These are phyloP conservation scores for Inga oerstediana DNA, from an alignment of 306 rosid genomes.

Conservation along the genomic window DNA sequence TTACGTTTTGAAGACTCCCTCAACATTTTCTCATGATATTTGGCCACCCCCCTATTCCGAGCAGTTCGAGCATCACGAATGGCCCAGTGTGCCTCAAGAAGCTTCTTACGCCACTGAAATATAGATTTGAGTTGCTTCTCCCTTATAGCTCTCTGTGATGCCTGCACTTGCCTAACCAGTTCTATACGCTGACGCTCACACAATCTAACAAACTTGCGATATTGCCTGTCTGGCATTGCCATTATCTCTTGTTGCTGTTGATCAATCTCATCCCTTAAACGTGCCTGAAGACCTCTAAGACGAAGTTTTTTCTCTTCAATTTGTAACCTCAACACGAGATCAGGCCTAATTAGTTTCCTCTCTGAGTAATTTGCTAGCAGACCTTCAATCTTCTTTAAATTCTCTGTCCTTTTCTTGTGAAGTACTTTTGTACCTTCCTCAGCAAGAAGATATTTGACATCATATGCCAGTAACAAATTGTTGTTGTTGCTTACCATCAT, in stretches of 20 bases:
- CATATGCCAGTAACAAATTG: conserved; percentile 85
- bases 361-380: conserved; percentile 79
- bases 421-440: conserved; percentile 91
- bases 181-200: conserved; percentile 98
- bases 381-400: conserved; percentile 88
- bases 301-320: conserved; percentile 96
- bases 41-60: conserved; percentile 97
- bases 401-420: conserved; percentile 79
- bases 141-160: conserved; percentile 85
- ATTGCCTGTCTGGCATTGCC: conserved; percentile 99
- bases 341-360: conserved; percentile 94
- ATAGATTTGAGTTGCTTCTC: conserved; percentile 96
- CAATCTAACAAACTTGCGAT: conserved; percentile 91
- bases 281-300: conserved; percentile 84
- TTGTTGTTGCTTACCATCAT: conserved; percentile 70
- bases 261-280: conserved; percentile 93
- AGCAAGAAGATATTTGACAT: conserved; percentile 84
- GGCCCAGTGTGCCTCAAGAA: conserved; percentile 97
- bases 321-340: conserved; percentile 89
- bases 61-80: conserved; percentile 99
- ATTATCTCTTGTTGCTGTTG: conserved; percentile 98
- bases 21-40: conserved; percentile 94
- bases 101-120: conserved; percentile 96
- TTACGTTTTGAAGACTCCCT: conserved; percentile 91
- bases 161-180: conserved; percentile 90